Conservation (phyloP, 2,329 filamentous ascomycete genomes). For the Talaromyces pinophilus region DNA sequence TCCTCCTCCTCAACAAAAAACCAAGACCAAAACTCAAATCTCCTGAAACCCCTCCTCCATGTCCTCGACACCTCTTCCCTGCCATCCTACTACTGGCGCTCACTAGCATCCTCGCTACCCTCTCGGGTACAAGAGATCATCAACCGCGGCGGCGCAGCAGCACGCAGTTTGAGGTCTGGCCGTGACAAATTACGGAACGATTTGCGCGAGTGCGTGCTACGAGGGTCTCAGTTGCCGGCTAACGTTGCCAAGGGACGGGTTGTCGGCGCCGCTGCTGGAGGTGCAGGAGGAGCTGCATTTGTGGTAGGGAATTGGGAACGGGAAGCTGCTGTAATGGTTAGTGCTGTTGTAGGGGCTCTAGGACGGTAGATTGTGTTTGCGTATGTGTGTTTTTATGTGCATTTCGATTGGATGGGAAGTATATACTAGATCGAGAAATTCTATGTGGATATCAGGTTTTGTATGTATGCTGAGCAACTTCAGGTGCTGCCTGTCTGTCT, state of each 20-base stretch:
- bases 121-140: constrained; percentile 81
- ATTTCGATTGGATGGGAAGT: neutral
- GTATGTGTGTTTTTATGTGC: neutral
- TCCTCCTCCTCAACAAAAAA: neutral
- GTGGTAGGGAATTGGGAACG: constrained; percentile 71
- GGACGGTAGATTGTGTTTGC: constrained; percentile 31
- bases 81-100: constrained; percentile 90
- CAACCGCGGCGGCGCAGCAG: constrained; percentile 77
- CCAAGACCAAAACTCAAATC: constrained; percentile 35
- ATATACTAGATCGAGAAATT: neutral
- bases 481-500: neutral
- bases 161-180: constrained; percentile 76
- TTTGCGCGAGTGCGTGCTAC: constrained; percentile 78
- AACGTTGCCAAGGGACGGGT: constrained; percentile 42
- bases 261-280: constrained; percentile 6
- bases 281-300: constrained; percentile 42
- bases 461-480: neutral
- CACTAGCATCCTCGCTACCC: constrained; percentile 75
- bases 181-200: constrained; percentile 72
- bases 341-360: constrained; percentile 69
- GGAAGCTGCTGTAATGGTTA: constrained; percentile 93
- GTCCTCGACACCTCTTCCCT: constrained; percentile 86
- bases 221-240: constrained; percentile 69
- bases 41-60: constrained; percentile 71
- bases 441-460: neutral